Conservation (phyloP, 371 early-diverging fungal species). For the Capillidium heterosporum region DNA sequence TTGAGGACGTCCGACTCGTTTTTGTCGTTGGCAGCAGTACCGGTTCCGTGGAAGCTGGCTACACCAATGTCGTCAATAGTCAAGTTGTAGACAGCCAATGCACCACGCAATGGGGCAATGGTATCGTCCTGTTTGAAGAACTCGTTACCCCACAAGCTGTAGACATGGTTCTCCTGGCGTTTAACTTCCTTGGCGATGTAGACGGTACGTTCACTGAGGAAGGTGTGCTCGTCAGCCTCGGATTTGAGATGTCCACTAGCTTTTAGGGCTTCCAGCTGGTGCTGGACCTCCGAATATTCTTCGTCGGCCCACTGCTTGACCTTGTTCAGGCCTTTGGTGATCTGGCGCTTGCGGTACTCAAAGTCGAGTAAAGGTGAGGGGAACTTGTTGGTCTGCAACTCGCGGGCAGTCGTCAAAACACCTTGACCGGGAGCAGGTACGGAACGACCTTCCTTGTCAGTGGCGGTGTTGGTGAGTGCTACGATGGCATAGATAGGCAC, state of each 20-base stretch:
- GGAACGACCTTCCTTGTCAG: conserved; percentile 92
- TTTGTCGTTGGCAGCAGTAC: conserved; percentile 91
- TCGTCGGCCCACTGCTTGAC: conserved; percentile 73
- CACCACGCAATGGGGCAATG: conserved; percentile 84
- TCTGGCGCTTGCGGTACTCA: conserved; percentile 77
- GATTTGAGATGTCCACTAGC: conserved; percentile 28
- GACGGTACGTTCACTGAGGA: conserved; percentile 56
- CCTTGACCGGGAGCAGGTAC: conserved; percentile 94
- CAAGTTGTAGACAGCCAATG: conserved; percentile 76
- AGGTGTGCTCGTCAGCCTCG: conserved; percentile 30
- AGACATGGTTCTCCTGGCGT: conserved; percentile 71
- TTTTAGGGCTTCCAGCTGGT: conserved; percentile 58
- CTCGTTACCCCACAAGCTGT: conserved; percentile 65
- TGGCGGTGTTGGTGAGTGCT: conserved; percentile 82
- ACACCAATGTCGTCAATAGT: conserved; percentile 87
- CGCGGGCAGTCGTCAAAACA: conserved; percentile 86
- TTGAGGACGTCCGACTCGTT: conserved; percentile 85
- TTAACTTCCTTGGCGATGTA: conserved; percentile 69
- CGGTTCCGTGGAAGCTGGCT: conserved; percentile 96
- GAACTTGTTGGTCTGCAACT: conserved; percentile 30
- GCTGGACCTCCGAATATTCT: conserved; percentile 51
- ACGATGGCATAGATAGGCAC: conserved; percentile 88
- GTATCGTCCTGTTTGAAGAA: conserved; percentile 68
- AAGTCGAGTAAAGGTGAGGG: conserved; percentile 66
- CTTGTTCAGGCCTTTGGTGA: conserved; percentile 56